phyloP scores from a whole-genome alignment of 495 filamentous ascomycete genomes.

The Hyaloscypha bicolor region DNA sequence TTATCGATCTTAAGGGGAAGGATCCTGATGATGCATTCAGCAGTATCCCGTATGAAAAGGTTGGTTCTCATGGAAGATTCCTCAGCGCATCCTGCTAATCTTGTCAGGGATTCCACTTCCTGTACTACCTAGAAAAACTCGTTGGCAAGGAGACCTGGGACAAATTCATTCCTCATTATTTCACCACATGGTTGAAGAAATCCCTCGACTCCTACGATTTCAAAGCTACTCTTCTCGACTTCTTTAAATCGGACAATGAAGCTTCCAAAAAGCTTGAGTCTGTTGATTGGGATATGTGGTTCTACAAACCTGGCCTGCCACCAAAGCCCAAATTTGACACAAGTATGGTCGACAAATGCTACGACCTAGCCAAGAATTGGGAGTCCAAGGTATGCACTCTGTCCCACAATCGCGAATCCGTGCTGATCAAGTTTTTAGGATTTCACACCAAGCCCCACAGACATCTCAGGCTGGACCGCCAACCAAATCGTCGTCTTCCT shows the following conservation, averaged over 20 bases:
- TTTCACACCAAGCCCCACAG: constrained; percentile 67
- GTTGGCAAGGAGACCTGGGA: constrained; percentile 87
- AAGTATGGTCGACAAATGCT: constrained; percentile 82
- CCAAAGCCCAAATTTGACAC: constrained; percentile 92
- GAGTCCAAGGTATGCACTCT: constrained; percentile 38
- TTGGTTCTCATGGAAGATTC: constrained; percentile 13
- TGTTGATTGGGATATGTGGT: constrained; percentile 87
- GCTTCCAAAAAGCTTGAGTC: constrained; percentile 65
- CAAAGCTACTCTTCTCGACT: constrained; percentile 80
- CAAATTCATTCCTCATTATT: constrained; percentile 94
- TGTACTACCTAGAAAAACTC: constrained; percentile 83
- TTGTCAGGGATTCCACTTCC: constrained; percentile 68
- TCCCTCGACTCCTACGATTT: constrained; percentile 93
- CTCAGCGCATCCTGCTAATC: background rate
- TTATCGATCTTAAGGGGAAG: constrained; percentile 82
- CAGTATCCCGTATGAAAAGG: constrained; percentile 77
- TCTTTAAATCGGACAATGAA: constrained; percentile 71
- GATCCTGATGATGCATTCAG: constrained; percentile 97
- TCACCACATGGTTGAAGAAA: constrained; percentile 74
- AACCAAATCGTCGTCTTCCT: constrained; percentile 93
- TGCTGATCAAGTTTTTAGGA: constrained; percentile 30
- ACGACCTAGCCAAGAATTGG: constrained; percentile 81
- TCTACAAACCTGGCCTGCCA: constrained; percentile 82
- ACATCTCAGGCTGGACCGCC: constrained; percentile 72
- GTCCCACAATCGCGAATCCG: constrained; percentile 3